Percentiles rank a stretch among this genome's conserved stretches.
phyloP scores from a whole-genome alignment of 352 stramenopile genomes.

The Phytophthora niederhauseri region DNA sequence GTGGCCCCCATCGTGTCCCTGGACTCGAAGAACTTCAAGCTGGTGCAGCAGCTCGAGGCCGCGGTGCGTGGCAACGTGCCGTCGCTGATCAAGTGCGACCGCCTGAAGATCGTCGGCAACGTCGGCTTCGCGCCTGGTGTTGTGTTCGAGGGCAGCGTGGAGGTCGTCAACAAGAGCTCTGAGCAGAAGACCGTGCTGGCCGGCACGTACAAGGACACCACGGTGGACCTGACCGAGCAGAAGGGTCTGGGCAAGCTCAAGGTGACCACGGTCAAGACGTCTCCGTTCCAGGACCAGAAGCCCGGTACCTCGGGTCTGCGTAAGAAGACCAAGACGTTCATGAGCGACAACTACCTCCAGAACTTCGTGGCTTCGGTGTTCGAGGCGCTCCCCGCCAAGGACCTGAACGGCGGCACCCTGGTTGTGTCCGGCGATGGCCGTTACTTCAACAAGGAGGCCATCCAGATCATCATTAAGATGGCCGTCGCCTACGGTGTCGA shows the following conservation, averaged over 20 bases:
- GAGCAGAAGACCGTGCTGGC: conserved; percentile 96
- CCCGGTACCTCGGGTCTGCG: conserved; percentile 97
- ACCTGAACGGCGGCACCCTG: conserved; percentile 95
- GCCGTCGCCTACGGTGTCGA: conserved; percentile 97
- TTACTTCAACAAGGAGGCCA: conserved; percentile 94
- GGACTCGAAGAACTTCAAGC: conserved; percentile 98
- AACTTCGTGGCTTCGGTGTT: conserved; percentile 99
- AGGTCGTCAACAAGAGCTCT: conserved; percentile 95
- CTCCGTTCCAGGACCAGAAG: conserved; percentile 96
- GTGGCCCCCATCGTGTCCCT: conserved; percentile 95
- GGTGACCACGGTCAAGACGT: conserved; percentile 82
- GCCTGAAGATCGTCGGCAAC: conserved; percentile 95
- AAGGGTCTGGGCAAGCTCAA: conserved; percentile 94
- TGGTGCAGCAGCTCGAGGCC: conserved; percentile 97
- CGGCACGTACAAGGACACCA: conserved; percentile 95
- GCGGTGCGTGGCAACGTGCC: conserved; percentile 93
- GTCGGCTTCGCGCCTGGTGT: conserved; percentile 93
- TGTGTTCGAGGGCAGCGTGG: conserved; percentile 94
- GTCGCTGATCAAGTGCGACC: conserved; percentile 95
- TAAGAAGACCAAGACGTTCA: conserved; percentile 99
- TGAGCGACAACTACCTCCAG: conserved; percentile 98
- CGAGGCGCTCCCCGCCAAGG: conserved; percentile 94
- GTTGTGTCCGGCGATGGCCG: conserved; percentile 96
- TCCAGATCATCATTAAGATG: conserved; percentile 98
- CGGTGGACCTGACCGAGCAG: conserved; percentile 94